These are phyloP conservation scores for Bullera alba DNA, from an alignment of 768 basidiomycete genomes.

Conservation along the genomic window DNA sequence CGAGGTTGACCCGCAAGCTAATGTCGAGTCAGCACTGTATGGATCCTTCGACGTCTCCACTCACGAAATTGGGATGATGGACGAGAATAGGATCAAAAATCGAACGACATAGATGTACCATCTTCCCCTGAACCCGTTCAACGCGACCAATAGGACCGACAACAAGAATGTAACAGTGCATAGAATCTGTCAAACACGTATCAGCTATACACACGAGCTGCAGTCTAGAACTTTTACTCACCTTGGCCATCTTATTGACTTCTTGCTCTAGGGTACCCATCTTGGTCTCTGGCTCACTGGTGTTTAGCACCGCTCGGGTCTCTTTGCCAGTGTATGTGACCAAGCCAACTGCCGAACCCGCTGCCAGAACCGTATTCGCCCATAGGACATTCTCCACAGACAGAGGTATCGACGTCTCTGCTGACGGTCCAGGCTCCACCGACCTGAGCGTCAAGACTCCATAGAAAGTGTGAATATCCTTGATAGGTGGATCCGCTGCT, in stretches of 20 bases:
- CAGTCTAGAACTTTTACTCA: constrained; percentile 37
- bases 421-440: constrained; percentile 11
- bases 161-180: constrained; percentile 89
- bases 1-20: constrained; percentile 95
- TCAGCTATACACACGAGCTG: constrained; percentile 43
- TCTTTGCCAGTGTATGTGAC: constrained; percentile 91
- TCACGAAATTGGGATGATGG: constrained; percentile 97
- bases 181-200: too few relatives aligned
- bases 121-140: constrained; percentile 89
- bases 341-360: constrained; percentile 85
- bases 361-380: constrained; percentile 95
- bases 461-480: constrained; percentile 92
- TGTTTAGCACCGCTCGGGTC: constrained; percentile 97
- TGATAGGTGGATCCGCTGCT: constrained; percentile 84
- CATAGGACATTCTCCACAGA: constrained; percentile 93
- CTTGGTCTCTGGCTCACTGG: constrained; percentile 92
- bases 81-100: constrained; percentile 95
- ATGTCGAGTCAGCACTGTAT: neutral
- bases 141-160: constrained; percentile 81
- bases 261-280: constrained; percentile 85
- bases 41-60: constrained; percentile 30
- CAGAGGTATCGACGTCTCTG: constrained; percentile 55
- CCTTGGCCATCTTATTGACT: constrained; percentile 93
- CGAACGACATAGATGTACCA: constrained; percentile 97
- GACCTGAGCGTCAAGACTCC: constrained; percentile 68